Base-by-base conservation (phyloP, 345 rosid species). In the Syzygium aqueum region DNA sequence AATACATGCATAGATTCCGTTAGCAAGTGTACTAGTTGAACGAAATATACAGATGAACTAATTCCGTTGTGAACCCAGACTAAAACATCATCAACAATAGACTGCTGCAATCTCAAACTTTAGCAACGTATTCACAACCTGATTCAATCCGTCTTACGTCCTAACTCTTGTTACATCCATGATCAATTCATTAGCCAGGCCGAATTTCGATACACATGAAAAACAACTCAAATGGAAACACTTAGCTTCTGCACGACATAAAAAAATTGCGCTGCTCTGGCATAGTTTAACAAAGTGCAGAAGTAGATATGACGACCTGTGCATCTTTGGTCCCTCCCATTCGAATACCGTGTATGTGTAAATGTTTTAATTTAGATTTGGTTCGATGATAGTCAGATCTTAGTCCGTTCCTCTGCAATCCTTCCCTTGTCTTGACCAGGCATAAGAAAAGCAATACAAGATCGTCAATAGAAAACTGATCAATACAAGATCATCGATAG, bases 61-160 rank as follows among this genome's bases (percentile, higher is more conserved):
- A 43, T 43, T 43, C 46, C 46, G 46, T 43, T 43, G 46, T 43
- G 46, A 43, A 43, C 46, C 46, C 7, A 43, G 46, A 43, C 46
- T 43, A 43, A 43, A 43, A 43, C 5, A 43, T 43, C 25, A 19
- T 33, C 80, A 9, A 33, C 46, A 9, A 67, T 33, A 1, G 9
- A 33, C 10, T 65, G 78, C 78, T 16, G 22, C 16, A 16, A 30
- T 30, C 78, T 30, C 12, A 23, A 30, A 65, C 43, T 3, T 65
- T 16, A 3, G 78, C 3, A 1, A 14, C 0, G 23, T 11, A 67
- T 40, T 40, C 21, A 67, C 0, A 22, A 40, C 46, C 80, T 1
- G 80, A 23, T 33, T 67, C 46, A 19, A 33, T 67, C 80, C 33
- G 80, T 19, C 25, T 33, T 33, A 67, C 33, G 80, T 67, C 25